Base-by-base conservation (phyloP, 1,139 yeast species). In the Lodderomyces theae region DNA sequence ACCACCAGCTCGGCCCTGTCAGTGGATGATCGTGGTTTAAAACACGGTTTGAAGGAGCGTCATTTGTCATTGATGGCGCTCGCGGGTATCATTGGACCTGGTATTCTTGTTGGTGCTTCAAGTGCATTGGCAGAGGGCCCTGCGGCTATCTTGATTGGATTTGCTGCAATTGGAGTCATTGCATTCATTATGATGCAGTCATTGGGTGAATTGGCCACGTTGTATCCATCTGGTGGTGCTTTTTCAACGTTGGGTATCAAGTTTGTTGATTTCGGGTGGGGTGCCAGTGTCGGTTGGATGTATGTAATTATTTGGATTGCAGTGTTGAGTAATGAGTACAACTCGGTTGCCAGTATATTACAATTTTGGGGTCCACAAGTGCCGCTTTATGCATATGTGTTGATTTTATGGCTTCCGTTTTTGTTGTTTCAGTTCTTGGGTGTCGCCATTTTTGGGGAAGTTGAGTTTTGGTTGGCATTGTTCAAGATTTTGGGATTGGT, bases 301-400 rank as follows among this genome's bases (percentile, higher is more conserved):
- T 81, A 81, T 55, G 77, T 77, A 41, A 75, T 82, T 44, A 70
- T 79, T 40, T 80, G 84, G 82, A 61, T 77, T 16, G 78, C 80
- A 1, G 83, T 79, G 12, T 61, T 78, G 46, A 77, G 83, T 10
- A 77, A 77, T 49, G 85, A 80, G 52, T 78, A 78, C 56, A 78
- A 77, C 48, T 69, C 77, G 1, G 69, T 76, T 15, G 74, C 80
- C 11, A 64, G 79, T 2, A 74, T 80, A 32, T 51, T 80, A 61
- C 69, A 66, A 42, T 77, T 63, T 47, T 80, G 85, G 85, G 79
- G 80, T 5, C 79, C 78, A 11, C 72, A 74, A 47, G 78, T 80
- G 2, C 84, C 85, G 1, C 56, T 77, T 24, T 79, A 75, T 52
- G 85, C 82, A 1, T 80, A 77, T 52, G 63, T 80, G 26, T 54